Evolutionary conservation across 1,284 basidiomycete genomes (phyloP), one percentile per base, ranked within the genome.

Genomic region (Tylopilus orsonianus): DNA sequence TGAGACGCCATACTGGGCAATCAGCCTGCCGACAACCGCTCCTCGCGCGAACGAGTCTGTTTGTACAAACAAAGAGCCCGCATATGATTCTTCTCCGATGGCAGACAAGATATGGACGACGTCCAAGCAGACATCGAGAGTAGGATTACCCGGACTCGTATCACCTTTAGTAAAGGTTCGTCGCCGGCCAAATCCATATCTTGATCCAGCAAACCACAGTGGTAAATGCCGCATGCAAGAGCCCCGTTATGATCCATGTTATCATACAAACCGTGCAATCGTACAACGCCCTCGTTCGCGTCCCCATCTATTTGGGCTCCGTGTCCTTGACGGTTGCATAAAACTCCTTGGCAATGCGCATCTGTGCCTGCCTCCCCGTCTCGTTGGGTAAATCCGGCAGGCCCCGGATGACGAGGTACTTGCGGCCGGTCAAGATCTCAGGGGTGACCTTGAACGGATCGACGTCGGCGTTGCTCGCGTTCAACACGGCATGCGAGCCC

Each of bases 321-420:
- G 77, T 78, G 53, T 97, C 93, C 49, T 87, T 82, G 2, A 93
- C 85, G 0, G 81, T 85, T 8, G 78, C 77, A 63, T 95, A 97
- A 65, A 95, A 94, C 61, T 95, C 91, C 56, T 77, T 77, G 33
- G 93, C 83, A 34, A 95, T 81, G 38, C 87, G 74, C 59, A 84
- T 83, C 66, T 97, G 94, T 0, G 85, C 84, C 30, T 90, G 80
- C 34, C 71, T 59, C 0, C 80, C 80, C 14, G 75, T 84, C 71
- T 94, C 89, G 10, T 63, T 69, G 60, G 70, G 64, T 3, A 80
- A 74, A 52, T 80, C 82, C 0, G 76, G 77, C 42, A 91, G 82
- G 2, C 75, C 80, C 18, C 87, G 73, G 42, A 97, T 77, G 32
- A 94, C 85, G 41, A 95, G 75, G 66, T 95, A 93, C 68, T 95